Percentiles rank a stretch among this genome's conserved stretches.
phyloP scores from a whole-genome alignment of 805 yeast genomes.

The Grigorovia jiainica region DNA sequence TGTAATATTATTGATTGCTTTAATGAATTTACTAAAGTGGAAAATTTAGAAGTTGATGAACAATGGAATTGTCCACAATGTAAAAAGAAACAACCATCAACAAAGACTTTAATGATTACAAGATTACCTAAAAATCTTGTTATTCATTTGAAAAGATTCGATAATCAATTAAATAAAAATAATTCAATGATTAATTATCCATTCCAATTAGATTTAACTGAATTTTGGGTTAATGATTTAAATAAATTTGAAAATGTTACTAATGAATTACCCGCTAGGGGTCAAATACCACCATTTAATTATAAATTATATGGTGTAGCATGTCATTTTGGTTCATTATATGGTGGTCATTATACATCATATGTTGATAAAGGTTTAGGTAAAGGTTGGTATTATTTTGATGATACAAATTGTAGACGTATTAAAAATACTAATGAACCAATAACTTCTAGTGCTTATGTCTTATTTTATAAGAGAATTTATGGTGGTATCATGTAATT shows the following conservation, averaged over 20 bases:
- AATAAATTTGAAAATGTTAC: conserved; percentile 24
- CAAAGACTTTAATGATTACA: conserved; percentile 65
- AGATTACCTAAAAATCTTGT: conserved; percentile 72
- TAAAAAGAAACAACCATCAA: conserved; percentile 49
- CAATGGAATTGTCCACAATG: conserved; percentile 82
- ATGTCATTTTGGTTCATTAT: conserved; percentile 71
- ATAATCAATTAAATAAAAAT: conserved; percentile 38
- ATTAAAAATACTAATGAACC: conserved; percentile 44
- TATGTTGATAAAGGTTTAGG: conserved; percentile 54
- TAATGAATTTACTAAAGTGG: conserved; percentile 67
- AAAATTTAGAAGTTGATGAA: conserved; percentile 67
- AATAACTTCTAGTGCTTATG: conserved; percentile 69
- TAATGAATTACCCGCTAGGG: conserved; percentile 51
- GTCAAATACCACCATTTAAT: conserved; percentile 71
- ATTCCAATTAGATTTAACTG: conserved; percentile 51
- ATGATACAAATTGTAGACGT: conserved; percentile 60
- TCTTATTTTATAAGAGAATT: conserved; percentile 59
- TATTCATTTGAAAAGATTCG: conserved; percentile 77
- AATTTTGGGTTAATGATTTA: conserved; percentile 48
- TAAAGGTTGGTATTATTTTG: conserved; percentile 73
- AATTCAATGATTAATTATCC: conserved; percentile 66
- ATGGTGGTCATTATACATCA: conserved; percentile 85
- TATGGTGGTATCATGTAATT: conserved; percentile 7
- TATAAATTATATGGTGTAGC: conserved; percentile 75
- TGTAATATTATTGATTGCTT: conserved; percentile 54